Evolutionary conservation across 768 basidiomycete genomes (phyloP), one percentile per base, ranked within the genome.

Genomic region (Leccinum imitatum): DNA sequence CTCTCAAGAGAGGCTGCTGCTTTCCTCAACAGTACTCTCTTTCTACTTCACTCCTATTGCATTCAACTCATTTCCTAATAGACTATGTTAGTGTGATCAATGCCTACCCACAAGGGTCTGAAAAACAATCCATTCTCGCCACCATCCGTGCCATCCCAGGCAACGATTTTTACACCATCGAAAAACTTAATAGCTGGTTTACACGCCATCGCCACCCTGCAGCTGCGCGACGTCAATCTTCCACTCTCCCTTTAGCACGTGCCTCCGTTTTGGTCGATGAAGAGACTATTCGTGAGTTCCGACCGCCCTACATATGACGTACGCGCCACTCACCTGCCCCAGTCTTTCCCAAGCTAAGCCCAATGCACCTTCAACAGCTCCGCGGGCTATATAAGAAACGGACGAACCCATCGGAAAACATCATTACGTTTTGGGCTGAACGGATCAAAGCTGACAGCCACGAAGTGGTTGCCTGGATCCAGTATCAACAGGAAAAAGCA

Each of bases 321-420:
- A 31, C 52, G 10, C 8, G 4, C 7, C 47, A 54, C 66, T 67
- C 59, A 64, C 37, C 1, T 0, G 15, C 2, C 0, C 9, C 53
- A 73, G 72, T 73, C 30, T 73, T 75, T 52, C 63, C 71, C 6
- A 66, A 63, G 37, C 62, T 73, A n/a, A 65, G 63, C 0, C 62
- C 66, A 0, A 59, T 10, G 1, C 69, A 73, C 15, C 62, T 73
- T 37, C 55, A 59, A 6, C 68, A 67, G 3, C 67, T 73, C 31
- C 64, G 68, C 0, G 52, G 52, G 0, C 30, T 73, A 1, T 57
- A 70, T 30, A 64, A 33, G 15, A 67, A 65, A 41, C 53, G 58
- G 9, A 2, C 51, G 0, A 55, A 63, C 0, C 73, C 72, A 1
- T 8, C 62, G 0, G 68, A 70, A 1, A 60, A 51, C 23, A 63